These are phyloP conservation scores for Xylaria cubensis DNA, from an alignment of 495 filamentous ascomycete species.

Conservation along the genomic window DNA sequence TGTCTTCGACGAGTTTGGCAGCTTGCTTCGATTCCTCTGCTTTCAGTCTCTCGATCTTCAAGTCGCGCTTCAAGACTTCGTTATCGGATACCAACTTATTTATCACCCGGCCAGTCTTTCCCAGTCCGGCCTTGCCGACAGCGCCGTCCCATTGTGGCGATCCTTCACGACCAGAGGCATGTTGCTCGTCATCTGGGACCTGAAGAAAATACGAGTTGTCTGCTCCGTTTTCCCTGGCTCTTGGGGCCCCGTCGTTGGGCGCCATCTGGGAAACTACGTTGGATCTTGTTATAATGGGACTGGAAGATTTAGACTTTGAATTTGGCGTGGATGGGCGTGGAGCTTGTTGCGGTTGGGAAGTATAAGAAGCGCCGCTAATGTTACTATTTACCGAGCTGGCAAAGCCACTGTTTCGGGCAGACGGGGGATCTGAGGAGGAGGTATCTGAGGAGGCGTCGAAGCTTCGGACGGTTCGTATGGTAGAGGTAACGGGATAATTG, in stretches of 20 bases:
- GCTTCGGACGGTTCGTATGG: conserved; percentile 56
- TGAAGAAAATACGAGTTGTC: conserved; percentile 30
- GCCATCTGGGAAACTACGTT: conserved; percentile 32
- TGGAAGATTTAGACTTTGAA: conserved; percentile 41
- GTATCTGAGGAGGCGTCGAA: conserved; percentile 48
- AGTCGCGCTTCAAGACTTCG: conserved; percentile 80
- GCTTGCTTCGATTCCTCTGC: conserved; percentile 76
- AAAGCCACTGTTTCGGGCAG: conserved; percentile 51
- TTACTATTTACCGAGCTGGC: conserved; percentile 57
- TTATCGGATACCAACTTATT: conserved; percentile 89
- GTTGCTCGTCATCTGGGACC: conserved; percentile 34
- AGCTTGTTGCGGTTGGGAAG: conserved; percentile 41
- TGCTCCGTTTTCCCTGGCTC: conserved; percentile 29
- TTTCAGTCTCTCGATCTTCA: conserved; percentile 72
- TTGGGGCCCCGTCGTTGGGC: conserved; percentile 28
- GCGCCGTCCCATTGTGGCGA: conserved; percentile 70
- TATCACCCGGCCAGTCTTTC: conserved; percentile 93
- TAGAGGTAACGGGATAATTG: conserved; percentile 39
- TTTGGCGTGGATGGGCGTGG: conserved; percentile 39
- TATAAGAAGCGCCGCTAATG: conserved; percentile 47
- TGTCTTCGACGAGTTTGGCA: conserved; percentile 74
- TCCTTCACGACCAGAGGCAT: conserved; percentile 29
- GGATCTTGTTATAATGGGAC: conserved; percentile 26
- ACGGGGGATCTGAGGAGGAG: conserved; percentile 39
- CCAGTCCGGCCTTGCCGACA: conserved; percentile 78